A percentile compares a stretch with the other conserved stretches of the same genome.
These are phyloP conservation scores for Aspergillus funiculosus DNA, from an alignment of 495 filamentous ascomycete species.

Conservation along the genomic window DNA sequence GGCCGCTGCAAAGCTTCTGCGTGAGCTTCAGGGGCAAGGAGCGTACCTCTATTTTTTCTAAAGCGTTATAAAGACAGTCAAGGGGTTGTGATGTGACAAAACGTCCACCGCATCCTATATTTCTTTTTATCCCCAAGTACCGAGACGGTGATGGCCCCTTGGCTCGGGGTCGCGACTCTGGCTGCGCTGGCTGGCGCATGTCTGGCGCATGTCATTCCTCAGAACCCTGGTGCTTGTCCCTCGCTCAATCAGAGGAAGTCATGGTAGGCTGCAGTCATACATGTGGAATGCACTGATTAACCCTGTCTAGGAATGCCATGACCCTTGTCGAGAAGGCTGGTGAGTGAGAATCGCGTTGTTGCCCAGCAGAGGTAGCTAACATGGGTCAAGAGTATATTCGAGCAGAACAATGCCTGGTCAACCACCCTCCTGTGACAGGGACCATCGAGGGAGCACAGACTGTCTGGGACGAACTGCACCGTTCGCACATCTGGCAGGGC, in stretches of 20 bases:
- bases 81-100: background rate
- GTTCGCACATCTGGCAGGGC: conserved; percentile 5
- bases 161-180: background rate
- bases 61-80: too few relatives aligned
- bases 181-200: background rate
- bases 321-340: background rate
- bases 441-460: conserved; percentile 1
- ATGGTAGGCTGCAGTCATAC: conserved; percentile 3
- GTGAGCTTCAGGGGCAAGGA: too few relatives aligned
- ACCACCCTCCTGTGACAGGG: background rate
- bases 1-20: too few relatives aligned
- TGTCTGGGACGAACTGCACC: conserved; percentile 7
- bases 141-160: background rate
- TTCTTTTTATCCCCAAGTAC: background rate
- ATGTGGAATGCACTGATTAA: background rate
- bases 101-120: background rate
- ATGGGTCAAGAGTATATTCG: background rate
- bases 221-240: background rate
- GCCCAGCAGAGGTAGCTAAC: background rate
- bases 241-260: conserved; percentile 5
- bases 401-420: conserved; percentile 8
- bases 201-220: background rate
- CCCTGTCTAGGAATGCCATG: background rate
- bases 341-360: background rate
- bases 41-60: too few relatives aligned